Percentiles rank a stretch among this genome's conserved stretches.
These are phyloP conservation scores for Kwoniella bestiolae DNA, from an alignment of 768 basidiomycete species.

Conservation along the genomic window DNA sequence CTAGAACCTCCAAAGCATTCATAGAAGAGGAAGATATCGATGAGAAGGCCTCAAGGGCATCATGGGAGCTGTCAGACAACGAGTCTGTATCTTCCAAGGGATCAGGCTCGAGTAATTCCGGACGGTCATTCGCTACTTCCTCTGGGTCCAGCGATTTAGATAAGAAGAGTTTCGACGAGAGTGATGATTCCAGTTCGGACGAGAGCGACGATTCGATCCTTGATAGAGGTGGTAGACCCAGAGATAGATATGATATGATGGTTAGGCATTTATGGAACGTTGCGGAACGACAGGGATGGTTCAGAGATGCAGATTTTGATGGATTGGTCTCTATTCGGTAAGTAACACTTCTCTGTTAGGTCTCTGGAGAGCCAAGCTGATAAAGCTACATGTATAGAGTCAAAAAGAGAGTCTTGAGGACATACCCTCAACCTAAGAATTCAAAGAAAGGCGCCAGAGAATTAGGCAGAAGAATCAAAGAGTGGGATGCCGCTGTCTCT, in stretches of 20 bases:
- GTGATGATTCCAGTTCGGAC: conserved; percentile 16
- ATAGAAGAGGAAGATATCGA: conserved; percentile 32
- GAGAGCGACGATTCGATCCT: conserved; percentile 31
- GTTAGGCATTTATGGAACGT: conserved; percentile 51
- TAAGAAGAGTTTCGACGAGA: conserved; percentile 26
- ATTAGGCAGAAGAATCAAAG: conserved; percentile 37
- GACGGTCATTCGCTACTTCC: conserved; percentile 16
- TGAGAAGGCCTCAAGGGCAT: conserved; percentile 37
- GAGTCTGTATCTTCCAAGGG: conserved; percentile 28
- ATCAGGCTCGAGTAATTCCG: conserved; percentile 13
- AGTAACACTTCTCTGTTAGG: conserved; percentile 18
- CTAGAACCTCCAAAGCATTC: conserved; percentile 12
- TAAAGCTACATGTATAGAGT: conserved; percentile 33
- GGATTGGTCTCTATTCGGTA: conserved; percentile 54
- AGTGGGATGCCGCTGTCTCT: conserved; percentile 53
- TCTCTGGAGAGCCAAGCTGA: no score
- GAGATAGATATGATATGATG: conserved; percentile 53
- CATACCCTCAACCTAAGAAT: conserved; percentile 39
- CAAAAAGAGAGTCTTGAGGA: conserved; percentile 42
- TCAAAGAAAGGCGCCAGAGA: conserved; percentile 36
- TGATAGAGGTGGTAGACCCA: conserved; percentile 30
- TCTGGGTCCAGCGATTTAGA: conserved; percentile 14
- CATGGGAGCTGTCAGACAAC: conserved; percentile 49
- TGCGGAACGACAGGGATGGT: conserved; percentile 50
- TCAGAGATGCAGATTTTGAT: conserved; percentile 50